Conservation (phyloP, 768 basidiomycete genomes). For the Naganishia vishniacii region DNA sequence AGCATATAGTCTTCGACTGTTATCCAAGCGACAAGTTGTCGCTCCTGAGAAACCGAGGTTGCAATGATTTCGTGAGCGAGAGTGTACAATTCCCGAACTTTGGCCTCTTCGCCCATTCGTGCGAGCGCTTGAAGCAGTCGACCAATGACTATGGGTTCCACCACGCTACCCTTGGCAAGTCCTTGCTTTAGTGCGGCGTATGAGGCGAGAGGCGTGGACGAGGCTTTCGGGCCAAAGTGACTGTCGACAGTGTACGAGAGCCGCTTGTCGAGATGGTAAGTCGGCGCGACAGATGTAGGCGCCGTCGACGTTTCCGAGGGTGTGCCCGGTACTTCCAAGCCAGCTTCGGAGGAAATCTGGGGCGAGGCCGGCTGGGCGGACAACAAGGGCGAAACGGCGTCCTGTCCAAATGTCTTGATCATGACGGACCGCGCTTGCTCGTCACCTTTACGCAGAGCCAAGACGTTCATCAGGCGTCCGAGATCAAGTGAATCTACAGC, state of each 20-base stretch:
- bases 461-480: constrained; percentile 10
- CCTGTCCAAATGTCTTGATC: not conserved
- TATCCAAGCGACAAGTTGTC: constrained; percentile 64
- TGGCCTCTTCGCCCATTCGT: constrained; percentile 58
- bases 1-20: constrained; percentile 83
- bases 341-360: not conserved
- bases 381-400: not conserved
- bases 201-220: constrained; percentile 49
- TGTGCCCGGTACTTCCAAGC: constrained; percentile 3
- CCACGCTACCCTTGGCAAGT: constrained; percentile 26
- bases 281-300: constrained; percentile 25
- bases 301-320: constrained; percentile 21
- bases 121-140: constrained; percentile 66
- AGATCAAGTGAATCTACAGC: not conserved
- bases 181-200: constrained; percentile 53
- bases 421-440: not conserved
- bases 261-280: constrained; percentile 15
- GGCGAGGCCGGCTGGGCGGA: not conserved
- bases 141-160: constrained; percentile 54
- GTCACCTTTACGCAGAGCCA: constrained; percentile 13
- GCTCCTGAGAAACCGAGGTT: constrained; percentile 51
- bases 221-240: constrained; percentile 30
- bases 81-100: constrained; percentile 63
- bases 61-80: constrained; percentile 62
- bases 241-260: constrained; percentile 25